Evolutionary conservation across 116 monocot species (phyloP), one percentile per base, ranked within the genome.

Genomic region (Thalassia testudinum): DNA sequence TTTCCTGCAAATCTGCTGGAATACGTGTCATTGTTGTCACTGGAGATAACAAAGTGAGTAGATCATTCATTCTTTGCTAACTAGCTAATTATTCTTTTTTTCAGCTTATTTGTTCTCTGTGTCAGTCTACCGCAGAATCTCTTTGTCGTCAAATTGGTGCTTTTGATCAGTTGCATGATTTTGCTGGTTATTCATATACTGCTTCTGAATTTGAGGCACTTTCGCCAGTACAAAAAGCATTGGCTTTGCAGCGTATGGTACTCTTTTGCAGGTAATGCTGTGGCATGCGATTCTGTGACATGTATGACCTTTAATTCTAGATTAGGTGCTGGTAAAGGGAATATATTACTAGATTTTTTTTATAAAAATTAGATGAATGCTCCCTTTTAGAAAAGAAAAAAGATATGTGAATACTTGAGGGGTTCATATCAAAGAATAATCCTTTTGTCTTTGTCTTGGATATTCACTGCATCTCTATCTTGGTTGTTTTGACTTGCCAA

Each of bases 11-110:
- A 74, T 73, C 81, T 68, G 95, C 95, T 51, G 95, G 95, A 20
- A 97, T 97, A 59, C 95, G 95, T 64, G 95, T 97, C 72, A 82
- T 97, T 65, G 88, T 97, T 68, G 95, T 97, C 47, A 97, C 95
- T 58, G 95, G 95, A 10, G 95, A 97, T 73, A 97, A 89, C 56
- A 97, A 97, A 75, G 95, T 95, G 59, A 60, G 60, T 58, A 20
- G 21, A 50, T 43, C 18, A 69, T 21, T 10, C 37, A n/a, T 26
- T 65, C 47, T 50, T 48, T 11, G 38, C 10, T 50, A 24, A 60
- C 18, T 17, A 12, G 28, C 20, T 34, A 21, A 37, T 27, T 48
- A 22, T 37, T 7, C 27, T 37, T 14, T 26, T 28, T 59, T 28
- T 18, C 21, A 26, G 15, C 1, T n/a, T 27, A 27, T 42, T 59